Base-by-base conservation (phyloP, 2,329 filamentous ascomycete genomes). In the Alternaria alternata region DNA sequence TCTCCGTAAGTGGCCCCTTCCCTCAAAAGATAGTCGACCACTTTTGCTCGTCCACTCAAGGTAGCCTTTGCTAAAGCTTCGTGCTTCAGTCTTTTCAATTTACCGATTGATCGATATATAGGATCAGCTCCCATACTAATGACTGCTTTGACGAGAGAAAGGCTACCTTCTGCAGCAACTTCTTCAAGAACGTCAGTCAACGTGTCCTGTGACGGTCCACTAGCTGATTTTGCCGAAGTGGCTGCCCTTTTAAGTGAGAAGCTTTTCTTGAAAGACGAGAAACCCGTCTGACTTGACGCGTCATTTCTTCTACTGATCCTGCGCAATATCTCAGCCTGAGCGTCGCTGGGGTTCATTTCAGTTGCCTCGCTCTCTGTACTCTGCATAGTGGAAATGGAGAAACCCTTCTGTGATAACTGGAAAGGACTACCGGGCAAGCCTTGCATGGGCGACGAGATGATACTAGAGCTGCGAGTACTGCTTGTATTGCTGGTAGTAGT, bases 51-150 rank as follows among this genome's bases (percentile, higher is more conserved):
- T 20, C 66, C 66, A 32, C 48, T 51, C 7, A 60, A 44, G 20
- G 64, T 66, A 12, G 66, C 66, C 30, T 67, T 66, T 24, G 63
- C 51, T 6, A 69, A 18, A 5, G 66, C 66, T 47, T 67, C 65
- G n/a, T 69, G 61, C 34, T 66, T 66, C 7, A 44, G 47, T 26
- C 60, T 67, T 46, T 67, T 69, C 22, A 60, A 34, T 30, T 53
- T 64, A 14, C 61, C 28, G 20, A 41, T 53, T 3, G 65, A 58
- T 44, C 58, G 54, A 48, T 58, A 61, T 3, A 60, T 16, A 22
- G 61, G 61, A 39, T 63, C 54, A 5, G 61, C 61, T 14, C 61
- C 61, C 30, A 68, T 54, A 2, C 41, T 28, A 4, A 68, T 59
- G 1, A 61, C 51, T 24, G 66, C 64, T 49, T 62, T 59, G 22